Evolutionary conservation across 176 grass and related monocot species (phyloP).

Genomic region (Avena sativa): DNA sequence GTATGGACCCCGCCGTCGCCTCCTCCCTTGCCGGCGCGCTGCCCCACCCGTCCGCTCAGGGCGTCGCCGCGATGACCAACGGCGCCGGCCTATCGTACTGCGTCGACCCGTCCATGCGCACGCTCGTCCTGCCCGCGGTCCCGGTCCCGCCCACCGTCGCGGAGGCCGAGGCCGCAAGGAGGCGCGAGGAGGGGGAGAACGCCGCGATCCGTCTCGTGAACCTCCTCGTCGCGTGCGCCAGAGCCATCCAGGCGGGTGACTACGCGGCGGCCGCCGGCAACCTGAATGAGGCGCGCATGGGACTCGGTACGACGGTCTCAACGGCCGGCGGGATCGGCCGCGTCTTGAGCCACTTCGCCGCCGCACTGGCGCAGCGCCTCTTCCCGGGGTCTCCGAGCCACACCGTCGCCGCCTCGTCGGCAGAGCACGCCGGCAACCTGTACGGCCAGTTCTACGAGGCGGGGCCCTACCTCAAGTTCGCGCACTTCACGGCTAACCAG

Average conservation of each 20-base stretch:
- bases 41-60: background rate
- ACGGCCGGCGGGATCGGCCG: conserved; percentile 64
- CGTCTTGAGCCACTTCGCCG: conserved; percentile 66
- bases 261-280: conserved; percentile 26
- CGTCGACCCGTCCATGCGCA: background rate
- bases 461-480: conserved; percentile 77
- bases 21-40: background rate
- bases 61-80: background rate
- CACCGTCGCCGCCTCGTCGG: background rate
- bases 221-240: conserved; percentile 60
- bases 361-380: conserved; percentile 62
- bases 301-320: conserved; percentile 31
- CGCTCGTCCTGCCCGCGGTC: background rate
- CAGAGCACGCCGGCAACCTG: conserved; percentile 22
- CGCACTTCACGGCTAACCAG: conserved; percentile 69
- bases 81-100: background rate
- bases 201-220: conserved; percentile 48
- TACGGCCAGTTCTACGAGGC: conserved; percentile 69
- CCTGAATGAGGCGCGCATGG: conserved; percentile 42
- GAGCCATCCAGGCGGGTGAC: conserved; percentile 55
- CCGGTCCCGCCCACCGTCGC: background rate
- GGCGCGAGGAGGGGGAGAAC: conserved; percentile 38
- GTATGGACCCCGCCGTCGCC: conserved; percentile 7
- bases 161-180: background rate
- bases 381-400: conserved; percentile 34